A percentile compares a stretch with the other conserved stretches of the same genome.
Conservation (phyloP, 169 alveolate species). For the Fabrea salina region DNA sequence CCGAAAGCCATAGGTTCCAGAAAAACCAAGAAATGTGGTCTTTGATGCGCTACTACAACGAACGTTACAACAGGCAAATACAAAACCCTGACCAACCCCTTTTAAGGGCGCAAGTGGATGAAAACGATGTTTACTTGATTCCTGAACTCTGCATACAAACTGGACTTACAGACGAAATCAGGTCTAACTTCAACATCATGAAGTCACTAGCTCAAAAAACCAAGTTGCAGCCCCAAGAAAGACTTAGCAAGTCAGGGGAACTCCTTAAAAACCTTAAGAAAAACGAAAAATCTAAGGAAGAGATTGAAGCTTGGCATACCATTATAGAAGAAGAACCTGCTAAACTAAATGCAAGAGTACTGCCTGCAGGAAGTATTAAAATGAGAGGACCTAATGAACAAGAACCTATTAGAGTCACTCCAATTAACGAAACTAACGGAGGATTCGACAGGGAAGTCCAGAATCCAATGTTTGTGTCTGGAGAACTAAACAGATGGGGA, state of each 20-base stretch:
- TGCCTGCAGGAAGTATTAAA: background rate
- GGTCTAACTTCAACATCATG: constrained; percentile 63
- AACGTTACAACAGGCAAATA: background rate
- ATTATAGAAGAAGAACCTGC: background rate
- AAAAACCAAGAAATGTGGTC: background rate
- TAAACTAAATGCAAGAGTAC: background rate
- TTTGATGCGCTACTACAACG: background rate
- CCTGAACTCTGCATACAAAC: constrained; percentile 80
- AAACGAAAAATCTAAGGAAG: background rate
- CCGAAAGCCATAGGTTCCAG: background rate
- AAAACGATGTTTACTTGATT: constrained; percentile 46
- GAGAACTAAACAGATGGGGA: constrained; percentile 58
- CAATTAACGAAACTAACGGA: constrained; percentile 34
- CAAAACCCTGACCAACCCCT: constrained; percentile 21
- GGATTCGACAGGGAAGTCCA: constrained; percentile 44
- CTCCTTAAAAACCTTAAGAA: background rate
- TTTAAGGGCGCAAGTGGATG: background rate
- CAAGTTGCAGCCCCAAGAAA: constrained; percentile 17
- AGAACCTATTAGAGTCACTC: no score
- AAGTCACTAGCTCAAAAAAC: constrained; percentile 57
- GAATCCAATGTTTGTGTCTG: constrained; percentile 46
- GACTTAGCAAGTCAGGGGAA: background rate
- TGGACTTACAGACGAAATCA: constrained; percentile 69
- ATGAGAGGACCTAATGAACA: background rate
- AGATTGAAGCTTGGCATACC: constrained; percentile 12